Evolutionary conservation across 768 basidiomycete genomes (phyloP), one percentile per base, ranked within the genome.

Genomic region (Kwoniella europaea): DNA sequence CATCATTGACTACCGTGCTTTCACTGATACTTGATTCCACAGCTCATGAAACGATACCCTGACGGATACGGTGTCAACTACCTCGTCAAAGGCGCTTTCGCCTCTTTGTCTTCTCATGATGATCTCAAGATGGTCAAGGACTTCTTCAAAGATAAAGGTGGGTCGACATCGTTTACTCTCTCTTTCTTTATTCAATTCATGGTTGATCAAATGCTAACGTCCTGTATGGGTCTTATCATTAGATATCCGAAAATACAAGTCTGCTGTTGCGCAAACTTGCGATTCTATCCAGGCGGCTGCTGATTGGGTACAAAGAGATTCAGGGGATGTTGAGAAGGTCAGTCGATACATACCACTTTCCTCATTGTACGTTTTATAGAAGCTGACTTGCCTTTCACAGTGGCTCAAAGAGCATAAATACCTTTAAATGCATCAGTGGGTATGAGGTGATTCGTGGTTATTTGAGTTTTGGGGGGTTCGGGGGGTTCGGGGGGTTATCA

Each of bases 121-220:
- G 95, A 97, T 84, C 86, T 88, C 53, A 84, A 89, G 63, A 86
- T 85, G 22, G 66, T 74, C 64, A 68, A 76, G 73, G 87, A 84
- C 4, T 96, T 92, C 87, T 98, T 94, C 86, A 88, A 90, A 86
- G 91, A 89, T 81, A 82, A 85, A 77, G 82, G 74, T 77, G 4
- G 9, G 41, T 60, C 20, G n/a, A n/a, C n/a, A n/a, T n/a, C n/a
- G n/a, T n/a, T n/a, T n/a, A n/a, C n/a, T n/a, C n/a, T n/a, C n/a
- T n/a, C n/a, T n/a, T 56, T 35, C 2, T 16, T 44, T 44, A 44
- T 44, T 44, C 10, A 3, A 2, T 16, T 44, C 15, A 1, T 1
- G 2, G 10, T 44, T 44, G 44, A 16, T 44, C 44, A 44, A 10
- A 2, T 3, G 44, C 10, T 10, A 44, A 44, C n/a, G n/a, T 10